Evolutionary conservation across 345 rosid genomes (phyloP), one percentile per base, ranked within the genome.

Genomic region (Ailanthus altissimus): DNA sequence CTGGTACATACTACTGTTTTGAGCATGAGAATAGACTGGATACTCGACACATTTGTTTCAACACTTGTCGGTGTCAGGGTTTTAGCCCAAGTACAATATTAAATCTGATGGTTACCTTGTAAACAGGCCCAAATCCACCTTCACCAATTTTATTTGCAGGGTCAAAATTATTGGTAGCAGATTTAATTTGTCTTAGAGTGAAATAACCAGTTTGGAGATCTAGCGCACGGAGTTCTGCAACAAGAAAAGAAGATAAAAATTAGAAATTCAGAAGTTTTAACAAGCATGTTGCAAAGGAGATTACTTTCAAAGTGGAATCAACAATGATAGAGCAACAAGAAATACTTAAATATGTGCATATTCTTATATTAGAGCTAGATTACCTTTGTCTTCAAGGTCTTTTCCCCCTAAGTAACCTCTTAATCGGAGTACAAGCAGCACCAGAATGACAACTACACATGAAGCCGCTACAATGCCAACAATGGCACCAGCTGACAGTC

Each of bases 71-170:
- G 4, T 70, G 7, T 0, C 23, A 63, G 43, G 56, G 4, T 67
- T 57, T 62, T 25, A 20, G 60, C 81, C 28, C 28, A 6, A 54
- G 13, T 21, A 57, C 26, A 25, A 63, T 62, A 1, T n/a, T 9
- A 66, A 38, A 62, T 20, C 38, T 25, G 16, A 62, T 72, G 20
- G 21, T 73, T 84, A 94, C 97, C 97, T 91, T 92, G 88, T 85
- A 92, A 54, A 94, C 98, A n/a, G 97, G 92, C 36, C 98, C 94
- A 74, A 94, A 94, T 46, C 95, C 98, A 85, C 98, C 97, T 87
- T 94, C 98, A 57, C 95, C 97, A 23, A 91, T 90, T 89, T 94
- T 94, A 82, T 88, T 84, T 23, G 86, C 84, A 58, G 89, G 79
- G 75, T 90, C 89, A 64, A 94, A 94, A 70, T 91, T 94, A 72